These are phyloP conservation scores for Cenchrus americanus DNA, from an alignment of 176 grass and related monocot genomes.

Conservation along the genomic window DNA sequence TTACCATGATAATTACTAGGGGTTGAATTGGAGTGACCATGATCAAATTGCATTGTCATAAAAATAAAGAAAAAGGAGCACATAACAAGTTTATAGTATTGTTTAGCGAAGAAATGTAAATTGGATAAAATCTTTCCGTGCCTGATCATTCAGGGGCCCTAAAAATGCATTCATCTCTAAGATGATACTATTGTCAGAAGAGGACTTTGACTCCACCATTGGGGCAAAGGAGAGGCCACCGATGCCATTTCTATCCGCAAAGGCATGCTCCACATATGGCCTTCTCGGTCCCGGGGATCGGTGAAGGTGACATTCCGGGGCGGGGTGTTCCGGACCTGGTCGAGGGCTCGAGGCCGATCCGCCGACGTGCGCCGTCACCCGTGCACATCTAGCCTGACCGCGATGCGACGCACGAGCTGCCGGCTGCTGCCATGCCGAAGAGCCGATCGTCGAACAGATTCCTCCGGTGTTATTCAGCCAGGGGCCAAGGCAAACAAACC, in stretches of 20 bases:
- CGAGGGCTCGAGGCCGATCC: not conserved
- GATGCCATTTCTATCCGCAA: not conserved
- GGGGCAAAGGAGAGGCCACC: not conserved
- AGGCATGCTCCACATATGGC: not conserved
- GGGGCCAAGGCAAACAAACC: not conserved
- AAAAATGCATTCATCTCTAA: too few relatives aligned
- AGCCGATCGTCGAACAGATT: not conserved
- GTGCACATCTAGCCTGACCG: not conserved
- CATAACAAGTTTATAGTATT: not conserved
- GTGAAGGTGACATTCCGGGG: constrained; percentile 37
- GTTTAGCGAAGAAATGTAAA: not conserved
- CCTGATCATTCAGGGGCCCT: too few relatives aligned
- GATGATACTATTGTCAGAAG: too few relatives aligned
- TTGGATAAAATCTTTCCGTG: not conserved
- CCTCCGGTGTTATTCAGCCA: not conserved
- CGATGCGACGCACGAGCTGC: not conserved
- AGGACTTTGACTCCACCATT: not conserved
- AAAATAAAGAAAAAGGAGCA: not conserved
- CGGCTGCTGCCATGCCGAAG: not conserved
- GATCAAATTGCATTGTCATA: too few relatives aligned
- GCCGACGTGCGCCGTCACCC: not conserved
- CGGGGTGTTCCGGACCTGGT: constrained; percentile 3
- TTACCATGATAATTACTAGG: too few relatives aligned
- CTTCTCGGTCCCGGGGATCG: not conserved
- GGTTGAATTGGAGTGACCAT: too few relatives aligned